Base-by-base conservation (phyloP, 1,284 basidiomycete species). In the Leccinum griseonigrum region DNA sequence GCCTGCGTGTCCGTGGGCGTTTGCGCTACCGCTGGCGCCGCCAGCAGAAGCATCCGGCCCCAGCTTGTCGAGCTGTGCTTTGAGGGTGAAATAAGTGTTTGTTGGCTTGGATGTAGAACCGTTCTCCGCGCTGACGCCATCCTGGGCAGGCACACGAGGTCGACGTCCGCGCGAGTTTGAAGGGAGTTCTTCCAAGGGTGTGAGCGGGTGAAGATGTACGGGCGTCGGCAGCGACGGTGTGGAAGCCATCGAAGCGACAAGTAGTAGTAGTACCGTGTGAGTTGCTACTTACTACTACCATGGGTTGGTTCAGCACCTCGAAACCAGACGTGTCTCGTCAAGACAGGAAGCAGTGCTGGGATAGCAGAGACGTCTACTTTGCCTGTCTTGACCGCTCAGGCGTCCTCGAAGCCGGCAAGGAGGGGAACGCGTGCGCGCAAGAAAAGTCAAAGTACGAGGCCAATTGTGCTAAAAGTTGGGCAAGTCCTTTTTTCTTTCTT, bases 401-500 rank as follows among this genome's bases (percentile, higher is more conserved):
- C 43, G 81, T 92, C 22, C 76, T 91, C 46, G 88, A 88, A 66
- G 82, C 91, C 0, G 91, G 91, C 43, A 81, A 84, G 54, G 85
- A 90, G 71, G 85, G 84, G 26, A 76, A 69, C 54, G 75, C 77
- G 14, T 94, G 91, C 68, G 69, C 77, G 10, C 67, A 74, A 34
- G 77, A 86, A 70, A 83, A 82, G 64, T 76, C 75, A 34, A 64
- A 60, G 2, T 94, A 91, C 71, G 82, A 88, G 61, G 75, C 78
- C 63, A 85, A 81, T 67, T 94, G 92, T 70, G 91, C 90, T 0
- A 87, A 85, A 74, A 93, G 91, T 75, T 94, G 92, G 91, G 92
- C 92, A 71, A 62, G 88, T 80, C 40, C 1, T 4, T 16, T 40
- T 11, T 22, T 34, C 57, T 32, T 29, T 2, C 6, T 6, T 28